Percentiles rank a stretch among this genome's conserved stretches.
phyloP scores from a whole-genome alignment of 805 yeast genomes.

The Nakazawaea ambrosiae region DNA sequence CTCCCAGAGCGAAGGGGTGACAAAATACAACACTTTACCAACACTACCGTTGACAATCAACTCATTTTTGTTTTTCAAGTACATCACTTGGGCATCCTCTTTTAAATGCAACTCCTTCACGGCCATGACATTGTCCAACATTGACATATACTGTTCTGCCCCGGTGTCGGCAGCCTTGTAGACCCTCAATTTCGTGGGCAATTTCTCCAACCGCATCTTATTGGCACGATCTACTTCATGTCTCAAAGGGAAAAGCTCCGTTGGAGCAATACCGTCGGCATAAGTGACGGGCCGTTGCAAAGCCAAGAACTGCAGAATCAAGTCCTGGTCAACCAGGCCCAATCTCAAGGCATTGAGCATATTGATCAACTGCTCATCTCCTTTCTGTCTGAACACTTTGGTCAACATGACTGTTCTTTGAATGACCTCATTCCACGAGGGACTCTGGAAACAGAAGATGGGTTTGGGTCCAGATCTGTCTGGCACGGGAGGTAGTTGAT shows the following conservation, averaged over 20 bases:
- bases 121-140: constrained; percentile 64
- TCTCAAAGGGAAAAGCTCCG: constrained; percentile 84
- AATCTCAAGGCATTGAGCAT: constrained; percentile 77
- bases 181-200: constrained; percentile 38
- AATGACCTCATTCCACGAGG: constrained; percentile 60
- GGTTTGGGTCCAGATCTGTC: constrained; percentile 28
- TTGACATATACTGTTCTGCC: constrained; percentile 15
- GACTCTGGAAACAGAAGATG: constrained; percentile 69
- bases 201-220: constrained; percentile 33
- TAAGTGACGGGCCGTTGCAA: constrained; percentile 54
- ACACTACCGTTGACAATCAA: constrained; percentile 84
- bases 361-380: constrained; percentile 67
- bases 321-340: constrained; percentile 51
- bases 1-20: constrained; percentile 23
- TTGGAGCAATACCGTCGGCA: constrained; percentile 77
- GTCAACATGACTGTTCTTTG: constrained; percentile 62
- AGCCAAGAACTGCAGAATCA: constrained; percentile 39
- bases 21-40: constrained; percentile 64
- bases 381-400: constrained; percentile 81
- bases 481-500: constrained; percentile 88
- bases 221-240: constrained; percentile 80
- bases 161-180: constrained; percentile 43
- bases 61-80: constrained; percentile 73
- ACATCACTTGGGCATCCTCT: constrained; percentile 91
- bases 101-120: constrained; percentile 57